Evolutionary conservation across 108 stramenopile species (phyloP).

Genomic region (Conticribra weissflogii): DNA sequence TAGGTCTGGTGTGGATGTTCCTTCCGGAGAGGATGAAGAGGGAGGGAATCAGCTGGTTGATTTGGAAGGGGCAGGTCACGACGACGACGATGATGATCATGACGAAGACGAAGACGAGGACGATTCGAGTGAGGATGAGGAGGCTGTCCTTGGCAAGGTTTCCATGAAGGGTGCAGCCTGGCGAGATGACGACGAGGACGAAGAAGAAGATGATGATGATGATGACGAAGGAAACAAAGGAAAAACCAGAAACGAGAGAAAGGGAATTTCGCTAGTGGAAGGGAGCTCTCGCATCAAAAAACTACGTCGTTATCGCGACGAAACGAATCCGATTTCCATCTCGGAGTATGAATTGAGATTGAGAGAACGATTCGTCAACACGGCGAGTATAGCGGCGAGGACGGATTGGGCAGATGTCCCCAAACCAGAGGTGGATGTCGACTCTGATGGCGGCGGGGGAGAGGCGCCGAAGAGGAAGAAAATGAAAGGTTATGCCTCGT

Average conservation of each 20-base stretch:
- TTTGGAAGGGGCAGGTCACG: slow-evolving; percentile 11
- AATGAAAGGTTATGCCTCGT: slow-evolving; percentile 11
- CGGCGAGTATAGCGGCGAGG: slow-evolving; percentile 58
- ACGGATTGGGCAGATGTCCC: slow-evolving; percentile 76
- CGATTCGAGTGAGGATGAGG: slow-evolving; percentile 18
- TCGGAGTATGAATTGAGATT: slow-evolving; percentile 71
- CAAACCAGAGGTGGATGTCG: slow-evolving; percentile 3
- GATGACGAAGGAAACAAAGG: slow-evolving; percentile 33
- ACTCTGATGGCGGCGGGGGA: slow-evolving; percentile 8
- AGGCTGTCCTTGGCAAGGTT: slow-evolving; percentile 1
- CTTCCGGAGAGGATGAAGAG: slow-evolving; percentile 28
- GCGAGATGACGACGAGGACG: slow-evolving; percentile 49
- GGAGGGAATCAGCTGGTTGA: slow-evolving; percentile 5
- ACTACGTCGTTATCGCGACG: slow-evolving; percentile 58
- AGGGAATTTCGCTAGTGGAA: slow-evolving; percentile 35
- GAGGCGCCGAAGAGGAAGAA: slow-evolving; percentile 22
- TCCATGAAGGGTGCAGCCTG: slow-evolving; percentile 43
- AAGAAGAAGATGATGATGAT: slow-evolving; percentile 17
- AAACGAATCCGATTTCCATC: slow-evolving; percentile 59
- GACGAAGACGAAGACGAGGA: slow-evolving; percentile 32
- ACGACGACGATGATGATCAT: slow-evolving; percentile 21
- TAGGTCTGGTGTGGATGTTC: slow-evolving; percentile 37
- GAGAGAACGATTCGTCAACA: slow-evolving; percentile 69
- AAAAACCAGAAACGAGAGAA: not conserved
- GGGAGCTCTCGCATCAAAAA: slow-evolving; percentile 70